Conservation (phyloP, 2,329 filamentous ascomycete genomes). For the Trichoderma sp. region DNA sequence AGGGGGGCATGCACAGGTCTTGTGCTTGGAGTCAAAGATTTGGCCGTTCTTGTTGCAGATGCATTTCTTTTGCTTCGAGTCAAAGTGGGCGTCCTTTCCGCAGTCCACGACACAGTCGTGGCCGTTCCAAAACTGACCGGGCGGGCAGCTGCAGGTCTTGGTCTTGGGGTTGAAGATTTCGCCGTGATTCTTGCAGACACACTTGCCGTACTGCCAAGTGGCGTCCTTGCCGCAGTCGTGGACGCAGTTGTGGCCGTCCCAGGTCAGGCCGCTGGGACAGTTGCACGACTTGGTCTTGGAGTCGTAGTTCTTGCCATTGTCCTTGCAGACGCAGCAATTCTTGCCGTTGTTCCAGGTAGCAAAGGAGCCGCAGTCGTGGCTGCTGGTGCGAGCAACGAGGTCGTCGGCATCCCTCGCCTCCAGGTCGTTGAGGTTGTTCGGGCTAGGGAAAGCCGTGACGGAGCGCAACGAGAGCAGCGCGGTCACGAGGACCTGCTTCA, state of each 20-base stretch:
- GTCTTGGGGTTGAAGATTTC: conserved; percentile 18
- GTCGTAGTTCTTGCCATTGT: conserved; percentile 26
- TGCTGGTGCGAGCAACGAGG: conserved; percentile 1
- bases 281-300: conserved; percentile 25
- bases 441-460: conserved; percentile 26
- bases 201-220: conserved; percentile 24
- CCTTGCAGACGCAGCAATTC: conserved; percentile 29
- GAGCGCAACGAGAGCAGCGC: conserved; percentile 25
- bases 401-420: conserved; percentile 23
- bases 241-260: conserved; percentile 23
- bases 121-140: conserved; percentile 24
- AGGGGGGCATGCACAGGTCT: conserved; percentile 17
- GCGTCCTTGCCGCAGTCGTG: conserved; percentile 28
- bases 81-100: conserved; percentile 17
- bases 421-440: conserved; percentile 20
- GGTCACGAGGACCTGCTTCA: conserved; percentile 25
- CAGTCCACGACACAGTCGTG: conserved; percentile 10
- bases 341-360: conserved; percentile 22
- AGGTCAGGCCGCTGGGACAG: conserved; percentile 19
- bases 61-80: conserved; percentile 16
- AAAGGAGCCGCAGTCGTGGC: conserved; percentile 23
- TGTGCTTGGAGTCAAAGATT: conserved; percentile 16
- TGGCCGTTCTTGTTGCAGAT: conserved; percentile 18
- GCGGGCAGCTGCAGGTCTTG: conserved; percentile 28
- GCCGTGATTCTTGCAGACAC: conserved; percentile 25